These are phyloP conservation scores for Emmonsiellopsis sp. DNA, from an alignment of 2,329 filamentous ascomycete species.

Conservation along the genomic window DNA sequence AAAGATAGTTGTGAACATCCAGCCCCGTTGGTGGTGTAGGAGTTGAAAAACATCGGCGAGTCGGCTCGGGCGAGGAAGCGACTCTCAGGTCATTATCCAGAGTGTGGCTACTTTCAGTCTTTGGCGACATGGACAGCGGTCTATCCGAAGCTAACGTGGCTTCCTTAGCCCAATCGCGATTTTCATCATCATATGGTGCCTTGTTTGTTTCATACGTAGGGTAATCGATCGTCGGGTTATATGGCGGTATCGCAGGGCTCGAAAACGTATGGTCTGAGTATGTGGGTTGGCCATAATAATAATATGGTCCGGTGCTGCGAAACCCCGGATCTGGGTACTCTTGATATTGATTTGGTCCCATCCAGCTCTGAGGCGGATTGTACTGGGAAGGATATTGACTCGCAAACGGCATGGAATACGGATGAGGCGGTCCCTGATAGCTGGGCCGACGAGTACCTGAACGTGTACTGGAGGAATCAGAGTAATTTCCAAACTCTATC, in stretches of 20 bases:
- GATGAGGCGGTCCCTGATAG: not conserved
- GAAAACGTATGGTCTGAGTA: not conserved
- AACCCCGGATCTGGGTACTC: not conserved
- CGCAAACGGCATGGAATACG: not conserved
- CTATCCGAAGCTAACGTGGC: not conserved
- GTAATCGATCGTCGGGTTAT: not conserved
- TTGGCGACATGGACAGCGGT: not conserved
- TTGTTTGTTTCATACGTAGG: not conserved
- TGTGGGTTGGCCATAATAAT: not conserved
- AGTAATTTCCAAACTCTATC: not conserved
- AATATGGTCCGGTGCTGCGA: not conserved
- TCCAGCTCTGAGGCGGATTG: not conserved
- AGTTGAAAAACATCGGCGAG: not conserved
- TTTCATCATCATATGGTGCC: not conserved
- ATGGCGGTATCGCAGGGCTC: not conserved
- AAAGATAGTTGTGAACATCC: not conserved
- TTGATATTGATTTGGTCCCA: not conserved
- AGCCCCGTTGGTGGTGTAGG: not conserved
- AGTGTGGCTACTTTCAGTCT: not conserved
- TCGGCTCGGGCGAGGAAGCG: not conserved
- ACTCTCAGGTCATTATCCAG: not conserved
- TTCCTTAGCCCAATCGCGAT: not conserved
- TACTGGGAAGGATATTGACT: not conserved
- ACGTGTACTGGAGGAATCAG: not conserved
- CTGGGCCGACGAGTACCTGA: not conserved